Base-by-base conservation (phyloP, 805 yeast genomes). In the Candida caryicola region DNA sequence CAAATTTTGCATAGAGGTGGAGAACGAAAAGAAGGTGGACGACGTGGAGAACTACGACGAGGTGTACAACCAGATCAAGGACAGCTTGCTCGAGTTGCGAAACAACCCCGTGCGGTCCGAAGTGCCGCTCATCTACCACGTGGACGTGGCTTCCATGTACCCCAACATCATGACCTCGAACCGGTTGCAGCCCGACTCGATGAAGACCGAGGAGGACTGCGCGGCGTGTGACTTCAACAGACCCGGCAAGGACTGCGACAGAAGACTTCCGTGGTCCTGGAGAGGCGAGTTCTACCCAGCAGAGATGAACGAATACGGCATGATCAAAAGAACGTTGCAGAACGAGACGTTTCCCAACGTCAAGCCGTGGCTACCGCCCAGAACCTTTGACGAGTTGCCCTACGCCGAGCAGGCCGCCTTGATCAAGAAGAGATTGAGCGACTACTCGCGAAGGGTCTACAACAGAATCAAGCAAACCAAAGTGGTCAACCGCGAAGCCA, bases 101-200 rank as follows among this genome's bases (percentile, higher is more conserved):
- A 58, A 68, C 1, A 72, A 73, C 27, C 90, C 91, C 1, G 70
- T 70, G 26, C 71, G 97, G 49, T 58, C 60, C 9, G 98, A 93
- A 52, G 67, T 69, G 8, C 99, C 99, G 0, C 68, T 86, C 33
- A 93, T 93, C 46, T 93, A 95, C 53, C 99, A 93, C 56, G 96
- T 95, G 26, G 99, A 93, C 69, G 99, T 93, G 35, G 97, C 99
- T 1, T 93, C 99, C 1, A 93, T 93, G 99, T 93, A 93, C 56
- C 99, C 99, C 4, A 93, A 93, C 56, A 93, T 93, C 58, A 93
- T 93, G 98, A 88, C 96, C 5, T 85, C 98, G 0, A 93, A 93
- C 63, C 79, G 99, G 56, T 71, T 93, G 37, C 99, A 93, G 59
- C 99, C 99, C 0, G 99, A 93, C 62, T 90, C 98, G 3, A 91